Percentiles rank a stretch among this genome's conserved stretches.
These are phyloP conservation scores for Lachnellula hyalina DNA, from an alignment of 2,329 filamentous ascomycete genomes.

Conservation along the genomic window DNA sequence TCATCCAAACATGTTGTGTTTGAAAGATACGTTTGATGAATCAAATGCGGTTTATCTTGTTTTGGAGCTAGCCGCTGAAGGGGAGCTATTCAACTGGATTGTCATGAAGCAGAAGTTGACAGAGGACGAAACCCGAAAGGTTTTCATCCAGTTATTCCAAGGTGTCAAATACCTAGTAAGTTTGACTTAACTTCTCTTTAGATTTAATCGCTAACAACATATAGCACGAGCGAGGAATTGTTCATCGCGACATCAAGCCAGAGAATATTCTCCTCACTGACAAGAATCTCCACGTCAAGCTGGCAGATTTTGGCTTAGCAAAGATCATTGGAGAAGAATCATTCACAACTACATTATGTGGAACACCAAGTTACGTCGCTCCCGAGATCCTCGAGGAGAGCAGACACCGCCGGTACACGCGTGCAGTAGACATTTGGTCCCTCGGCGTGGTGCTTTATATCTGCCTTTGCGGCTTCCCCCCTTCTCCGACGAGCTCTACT, in stretches of 20 bases:
- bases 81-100: slow-evolving; percentile 94
- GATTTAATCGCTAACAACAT: slow-evolving; percentile 27
- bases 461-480: slow-evolving; percentile 92
- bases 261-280: slow-evolving; percentile 72
- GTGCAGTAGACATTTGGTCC: slow-evolving; percentile 94
- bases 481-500: slow-evolving; percentile 94
- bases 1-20: slow-evolving; percentile 84
- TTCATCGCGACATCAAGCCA: slow-evolving; percentile 78
- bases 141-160: slow-evolving; percentile 88
- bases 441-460: slow-evolving; percentile 98
- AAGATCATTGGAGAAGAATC: slow-evolving; percentile 99
- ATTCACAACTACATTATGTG: slow-evolving; percentile 92
- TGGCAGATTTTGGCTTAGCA: slow-evolving; percentile 93
- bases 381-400: slow-evolving; percentile 87
- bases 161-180: slow-evolving; percentile 91
- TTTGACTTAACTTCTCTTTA: slow-evolving; percentile 5
- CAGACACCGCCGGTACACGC: slow-evolving; percentile 81
- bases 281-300: slow-evolving; percentile 78
- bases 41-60: slow-evolving; percentile 85
- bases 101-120: slow-evolving; percentile 83
- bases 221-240: slow-evolving; percentile 93
- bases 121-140: slow-evolving; percentile 76
- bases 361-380: slow-evolving; percentile 95
- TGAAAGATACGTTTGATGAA: slow-evolving; percentile 95
- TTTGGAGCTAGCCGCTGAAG: slow-evolving; percentile 83